These are phyloP conservation scores for Colletotrichum noveboracense DNA, from an alignment of 2,329 filamentous ascomycete genomes.

Conservation along the genomic window DNA sequence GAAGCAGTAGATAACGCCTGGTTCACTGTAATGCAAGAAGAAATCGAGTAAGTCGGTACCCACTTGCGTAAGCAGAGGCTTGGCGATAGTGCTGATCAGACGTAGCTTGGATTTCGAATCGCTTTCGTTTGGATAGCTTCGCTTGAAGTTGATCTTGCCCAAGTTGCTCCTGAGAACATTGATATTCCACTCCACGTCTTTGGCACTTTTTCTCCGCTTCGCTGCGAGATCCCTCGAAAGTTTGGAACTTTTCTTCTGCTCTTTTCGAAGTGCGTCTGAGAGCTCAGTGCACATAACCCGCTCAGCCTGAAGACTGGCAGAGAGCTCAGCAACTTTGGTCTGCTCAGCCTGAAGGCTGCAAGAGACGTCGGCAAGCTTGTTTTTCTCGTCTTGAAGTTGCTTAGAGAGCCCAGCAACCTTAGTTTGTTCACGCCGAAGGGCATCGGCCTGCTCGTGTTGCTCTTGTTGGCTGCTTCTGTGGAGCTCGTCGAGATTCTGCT, in stretches of 20 bases:
- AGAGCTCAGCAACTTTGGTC: too few species aligned
- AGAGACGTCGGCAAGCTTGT: not conserved
- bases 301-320: not conserved
- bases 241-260: not conserved
- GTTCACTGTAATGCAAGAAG: rapidly evolving
- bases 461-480: rapidly evolving
- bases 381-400: rapidly evolving
- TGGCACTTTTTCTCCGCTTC: not conserved
- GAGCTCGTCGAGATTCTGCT: not conserved
- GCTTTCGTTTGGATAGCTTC: not conserved
- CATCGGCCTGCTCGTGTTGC: rapidly evolving
- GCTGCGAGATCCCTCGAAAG: not conserved
- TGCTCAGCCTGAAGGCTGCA: not conserved
- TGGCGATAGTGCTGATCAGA: not conserved
- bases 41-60: rapidly evolving
- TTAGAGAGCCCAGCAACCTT: not conserved
- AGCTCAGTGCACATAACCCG: not conserved
- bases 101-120: not conserved
- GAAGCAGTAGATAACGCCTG: not conserved
- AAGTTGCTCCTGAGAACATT: rapidly evolving
- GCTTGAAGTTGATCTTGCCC: not conserved
- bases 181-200: not conserved
- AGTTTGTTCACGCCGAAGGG: rapidly evolving
- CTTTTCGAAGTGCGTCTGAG: not conserved
- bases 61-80: rapidly evolving